Evolutionary conservation across 1,139 yeast genomes (phyloP), one percentile per base, ranked within the genome.

Genomic region (Hyphopichia buzzinii): DNA sequence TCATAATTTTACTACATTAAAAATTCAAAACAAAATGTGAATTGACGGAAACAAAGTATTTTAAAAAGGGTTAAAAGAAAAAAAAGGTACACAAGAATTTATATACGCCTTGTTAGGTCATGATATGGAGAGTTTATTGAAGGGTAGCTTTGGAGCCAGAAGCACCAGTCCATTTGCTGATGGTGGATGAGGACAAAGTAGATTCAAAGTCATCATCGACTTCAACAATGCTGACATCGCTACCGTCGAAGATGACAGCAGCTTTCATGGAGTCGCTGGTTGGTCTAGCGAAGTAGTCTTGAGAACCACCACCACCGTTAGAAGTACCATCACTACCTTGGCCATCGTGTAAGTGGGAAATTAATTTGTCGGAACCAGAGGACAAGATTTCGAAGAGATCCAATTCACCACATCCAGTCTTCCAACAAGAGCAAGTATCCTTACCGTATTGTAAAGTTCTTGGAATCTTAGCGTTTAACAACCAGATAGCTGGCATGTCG

Each of bases 271-370:
- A 72, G 15, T 80, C 75, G 44, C 69, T 57, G 34, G 84, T 76
- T 54, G 97, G 97, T 75, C 98, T 86, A 17, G 64, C 56, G 59
- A 92, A 87, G 76, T 81, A 89, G 66, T 89, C 95, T 50, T 81
- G 72, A 43, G 96, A 74, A 56, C 96, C 96, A 62, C 95, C 95
- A 56, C 95, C 96, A 58, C 83, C 84, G 38, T 54, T 49, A 31
- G 65, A 44, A 33, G 72, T 49, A 48, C 80, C 79, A 43, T 62
- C 49, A 46, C 70, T 59, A 53, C 94, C 95, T 74, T 89, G 96
- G 54, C 87, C 88, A 55, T 78, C 79, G 69, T 92, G 98, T 53
- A 92, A 67, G 58, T 90, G 95, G 43, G 87, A 70, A 54, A 86
- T 84, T 61, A 90, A 71, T 57, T 81, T 79, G 56, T 71, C 65